Conservation (phyloP, 106 monocot species). For the Acorus calamus region DNA sequence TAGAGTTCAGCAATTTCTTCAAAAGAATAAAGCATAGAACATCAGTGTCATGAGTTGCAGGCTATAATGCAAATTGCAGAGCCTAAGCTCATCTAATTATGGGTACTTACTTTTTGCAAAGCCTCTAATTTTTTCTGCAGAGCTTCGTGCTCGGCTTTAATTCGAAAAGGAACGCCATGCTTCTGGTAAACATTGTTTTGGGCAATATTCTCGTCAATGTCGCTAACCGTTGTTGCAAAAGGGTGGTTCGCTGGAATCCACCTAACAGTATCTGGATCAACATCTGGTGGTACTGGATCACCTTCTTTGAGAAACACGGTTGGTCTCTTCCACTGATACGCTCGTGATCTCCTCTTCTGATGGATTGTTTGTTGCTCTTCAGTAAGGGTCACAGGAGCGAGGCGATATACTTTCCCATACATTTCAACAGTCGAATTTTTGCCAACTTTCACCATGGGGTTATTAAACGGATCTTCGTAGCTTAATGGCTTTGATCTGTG, state of each 20-base stretch:
- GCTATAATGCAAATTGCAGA: too few relatives aligned
- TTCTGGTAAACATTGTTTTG: too few relatives aligned
- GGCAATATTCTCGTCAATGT: slow-evolving; percentile 15
- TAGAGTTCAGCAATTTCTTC: too few relatives aligned
- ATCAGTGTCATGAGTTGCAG: too few relatives aligned
- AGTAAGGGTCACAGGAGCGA: too few relatives aligned
- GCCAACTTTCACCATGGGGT: slow-evolving; percentile 15
- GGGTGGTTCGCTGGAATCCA: slow-evolving; percentile 95
- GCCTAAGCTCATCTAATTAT: not conserved
- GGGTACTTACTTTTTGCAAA: slow-evolving; percentile 44
- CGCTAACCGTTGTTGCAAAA: slow-evolving; percentile 67
- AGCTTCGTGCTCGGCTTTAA: too few relatives aligned
- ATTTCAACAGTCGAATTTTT: slow-evolving; percentile 7
- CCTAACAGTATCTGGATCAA: slow-evolving; percentile 3
- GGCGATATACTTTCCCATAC: too few relatives aligned
- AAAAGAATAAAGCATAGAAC: too few relatives aligned
- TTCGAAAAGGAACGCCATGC: too few relatives aligned
- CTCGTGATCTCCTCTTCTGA: slow-evolving; percentile 68
- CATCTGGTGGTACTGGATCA: slow-evolving; percentile 11
- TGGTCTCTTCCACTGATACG: slow-evolving; percentile 90
- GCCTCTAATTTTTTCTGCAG: slow-evolving; percentile 12
- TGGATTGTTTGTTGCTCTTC: too few relatives aligned
- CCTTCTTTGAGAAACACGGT: slow-evolving; percentile 92
- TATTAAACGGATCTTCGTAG: too few relatives aligned
- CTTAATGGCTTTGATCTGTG: slow-evolving; percentile 59